Evolutionary conservation across 129 eudicot species (phyloP).

Genomic region (Chrysanthemum makinoi): DNA sequence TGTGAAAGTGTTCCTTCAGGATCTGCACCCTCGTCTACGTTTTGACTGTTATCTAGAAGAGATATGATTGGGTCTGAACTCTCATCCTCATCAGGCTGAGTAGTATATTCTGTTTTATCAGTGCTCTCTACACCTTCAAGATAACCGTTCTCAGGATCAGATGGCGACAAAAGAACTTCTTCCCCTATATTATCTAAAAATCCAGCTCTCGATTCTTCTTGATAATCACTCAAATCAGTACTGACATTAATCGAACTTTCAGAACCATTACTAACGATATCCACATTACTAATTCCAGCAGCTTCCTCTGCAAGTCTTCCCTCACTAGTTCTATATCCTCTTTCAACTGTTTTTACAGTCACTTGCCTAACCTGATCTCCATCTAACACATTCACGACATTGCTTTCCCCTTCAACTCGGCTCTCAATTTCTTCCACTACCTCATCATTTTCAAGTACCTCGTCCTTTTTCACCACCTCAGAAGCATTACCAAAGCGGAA

Average conservation of each 20-base stretch:
- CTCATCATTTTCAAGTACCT: slow-evolving; percentile 37
- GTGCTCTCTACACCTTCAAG: slow-evolving; percentile 26
- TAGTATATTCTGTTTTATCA: slow-evolving; percentile 16
- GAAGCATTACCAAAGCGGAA: slow-evolving; percentile 76
- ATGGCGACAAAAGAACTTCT: slow-evolving; percentile 16
- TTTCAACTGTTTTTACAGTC: slow-evolving; percentile 23
- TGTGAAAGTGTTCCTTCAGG: slow-evolving; percentile 17
- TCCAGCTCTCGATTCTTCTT: slow-evolving; percentile 22
- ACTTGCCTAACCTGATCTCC: slow-evolving; percentile 43
- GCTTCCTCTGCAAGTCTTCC: slow-evolving; percentile 22
- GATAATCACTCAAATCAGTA: slow-evolving; percentile 22
- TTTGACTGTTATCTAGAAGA: slow-evolving; percentile 19
- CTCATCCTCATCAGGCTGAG: slow-evolving; percentile 26
- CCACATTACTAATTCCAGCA: slow-evolving; percentile 17
- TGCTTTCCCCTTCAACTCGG: slow-evolving; percentile 18
- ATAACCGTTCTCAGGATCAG: slow-evolving; percentile 25
- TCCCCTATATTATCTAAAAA: slow-evolving; percentile 22
- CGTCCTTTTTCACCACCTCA: slow-evolving; percentile 46
- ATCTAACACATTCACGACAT: slow-evolving; percentile 34
- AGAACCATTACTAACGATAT: slow-evolving; percentile 7
- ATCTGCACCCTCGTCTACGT: slow-evolving; percentile 17
- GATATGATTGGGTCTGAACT: slow-evolving; percentile 18
- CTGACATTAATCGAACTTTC: slow-evolving; percentile 31
- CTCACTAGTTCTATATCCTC: slow-evolving; percentile 18
- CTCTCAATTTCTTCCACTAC: slow-evolving; percentile 33